Evolutionary conservation across 805 yeast genomes (phyloP), one percentile per base, ranked within the genome.

Genomic region (Monosporozyma aerobia): DNA sequence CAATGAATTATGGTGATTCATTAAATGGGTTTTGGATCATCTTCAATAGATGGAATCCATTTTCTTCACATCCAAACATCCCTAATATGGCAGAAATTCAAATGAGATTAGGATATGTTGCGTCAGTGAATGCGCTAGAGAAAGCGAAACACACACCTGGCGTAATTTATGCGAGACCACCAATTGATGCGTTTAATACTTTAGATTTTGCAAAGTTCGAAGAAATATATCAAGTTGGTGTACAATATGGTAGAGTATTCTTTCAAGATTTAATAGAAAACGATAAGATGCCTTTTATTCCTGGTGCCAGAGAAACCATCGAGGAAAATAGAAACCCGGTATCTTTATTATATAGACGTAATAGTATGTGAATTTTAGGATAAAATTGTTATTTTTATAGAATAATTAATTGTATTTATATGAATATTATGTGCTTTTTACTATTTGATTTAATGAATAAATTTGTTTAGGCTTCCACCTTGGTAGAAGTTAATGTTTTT

Each of bases 31-130:
- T 84, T 40, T 90, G 98, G 97, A 96, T 88, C 7, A 62, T 94
- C 5, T 68, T 88, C 53, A 90, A 90, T 68, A 75, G 95, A 48
- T 81, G 90, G 82, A 92, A 94, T 63, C 95, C 96, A 6, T 90
- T 92, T 62, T 87, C 96, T 0, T 73, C 75, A 11, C 85, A 85
- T 60, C 96, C 97, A 3, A 85, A 86, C 65, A 87, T 89, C 5
- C 99, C 99, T 3, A 87, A 85, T 51, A 82, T 94, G 87, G 89
- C 96, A 58, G 99, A 92, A 64, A 89, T 92, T 54, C 99, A 92
- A 70, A 78, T 89, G 73, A 75, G 98, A 53, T 73, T 92, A 55
- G 96, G 97, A 0, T 92, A 94, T 66, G 99, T 92, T 41, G 87
- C 97, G 0, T 87, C 96, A 50, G 99, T 92, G 1, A 87, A 87